Evolutionary conservation across 2,329 filamentous ascomycete genomes (phyloP).

Genomic region (Diaporthe eres): DNA sequence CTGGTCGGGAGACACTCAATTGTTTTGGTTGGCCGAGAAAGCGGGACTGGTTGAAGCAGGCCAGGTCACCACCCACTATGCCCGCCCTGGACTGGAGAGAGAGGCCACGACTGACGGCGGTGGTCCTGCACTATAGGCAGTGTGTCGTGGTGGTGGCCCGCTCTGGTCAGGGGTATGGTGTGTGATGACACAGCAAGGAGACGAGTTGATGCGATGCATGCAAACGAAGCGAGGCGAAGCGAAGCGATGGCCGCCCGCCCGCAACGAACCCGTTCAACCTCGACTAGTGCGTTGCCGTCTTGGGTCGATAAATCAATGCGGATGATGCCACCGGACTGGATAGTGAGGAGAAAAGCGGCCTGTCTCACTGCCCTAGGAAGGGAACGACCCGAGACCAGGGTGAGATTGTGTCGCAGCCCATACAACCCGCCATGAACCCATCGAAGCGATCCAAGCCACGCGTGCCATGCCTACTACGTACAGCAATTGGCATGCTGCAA

Average conservation of each 20-base stretch:
- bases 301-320: constrained; percentile 28
- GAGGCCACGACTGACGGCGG: not conserved
- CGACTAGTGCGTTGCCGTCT: constrained; percentile 19
- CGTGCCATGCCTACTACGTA: not conserved
- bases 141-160: constrained; percentile 7
- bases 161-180: constrained; percentile 19
- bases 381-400: constrained; percentile 26
- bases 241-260: constrained; percentile 21
- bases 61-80: not conserved
- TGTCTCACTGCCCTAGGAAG: constrained; percentile 28
- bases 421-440: not conserved
- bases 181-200: constrained; percentile 11
- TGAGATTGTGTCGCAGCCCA: not conserved
- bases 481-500: not conserved
- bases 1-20: not conserved
- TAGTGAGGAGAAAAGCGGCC: not conserved
- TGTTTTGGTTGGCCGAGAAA: constrained; percentile 9
- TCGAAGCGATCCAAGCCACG: constrained; percentile 11
- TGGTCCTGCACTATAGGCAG: constrained; percentile 5
- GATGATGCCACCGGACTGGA: constrained; percentile 13
- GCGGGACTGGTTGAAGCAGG: constrained; percentile 12
- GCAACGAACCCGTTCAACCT: constrained; percentile 20
- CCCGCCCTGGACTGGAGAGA: not conserved
- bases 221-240: constrained; percentile 28
- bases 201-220: constrained; percentile 11